Conservation (phyloP, 176 grass and related monocot genomes). For the Lolium rigidum region DNA sequence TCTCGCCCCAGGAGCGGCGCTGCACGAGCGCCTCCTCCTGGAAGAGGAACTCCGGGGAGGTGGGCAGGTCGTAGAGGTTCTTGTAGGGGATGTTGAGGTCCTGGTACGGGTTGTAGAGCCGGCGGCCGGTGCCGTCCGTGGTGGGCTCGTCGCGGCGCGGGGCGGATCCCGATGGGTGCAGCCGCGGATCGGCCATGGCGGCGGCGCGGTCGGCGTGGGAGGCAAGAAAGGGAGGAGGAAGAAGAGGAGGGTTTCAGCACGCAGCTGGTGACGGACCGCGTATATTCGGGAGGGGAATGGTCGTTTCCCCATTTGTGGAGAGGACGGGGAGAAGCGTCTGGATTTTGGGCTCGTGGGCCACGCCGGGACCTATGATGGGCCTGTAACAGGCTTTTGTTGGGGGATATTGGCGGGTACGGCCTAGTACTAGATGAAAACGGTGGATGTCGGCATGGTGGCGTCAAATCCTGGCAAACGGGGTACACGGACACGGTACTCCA, state of each 20-base stretch:
- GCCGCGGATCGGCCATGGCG: constrained; percentile 55
- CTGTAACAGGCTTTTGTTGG: too few species aligned
- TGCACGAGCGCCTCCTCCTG: constrained; percentile 82
- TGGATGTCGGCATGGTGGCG: too few species aligned
- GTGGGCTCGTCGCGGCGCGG: constrained; percentile 33
- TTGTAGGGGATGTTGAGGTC: constrained; percentile 78
- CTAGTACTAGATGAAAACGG: too few species aligned
- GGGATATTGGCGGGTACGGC: too few species aligned
- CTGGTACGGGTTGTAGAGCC: constrained; percentile 80
- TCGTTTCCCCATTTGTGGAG: background rate
- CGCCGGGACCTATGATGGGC: background rate
- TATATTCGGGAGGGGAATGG: constrained; percentile 20
- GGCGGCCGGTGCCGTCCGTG: constrained; percentile 43
- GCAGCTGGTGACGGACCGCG: constrained; percentile 18
- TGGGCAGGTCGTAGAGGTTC: constrained; percentile 87
- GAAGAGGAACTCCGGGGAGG: constrained; percentile 98
- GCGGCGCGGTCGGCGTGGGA: constrained; percentile 29
- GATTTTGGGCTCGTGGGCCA: background rate
- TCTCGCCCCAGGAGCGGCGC: constrained; percentile 97
- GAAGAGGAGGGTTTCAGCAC: constrained; percentile 35
- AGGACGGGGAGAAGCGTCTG: background rate
- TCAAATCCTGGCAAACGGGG: too few species aligned
- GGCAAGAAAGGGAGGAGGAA: constrained; percentile 28
- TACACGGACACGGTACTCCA: too few species aligned
- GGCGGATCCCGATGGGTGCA: constrained; percentile 42